Evolutionary conservation across 306 rosid genomes (phyloP).

Genomic region (Gillenia trifoliata): DNA sequence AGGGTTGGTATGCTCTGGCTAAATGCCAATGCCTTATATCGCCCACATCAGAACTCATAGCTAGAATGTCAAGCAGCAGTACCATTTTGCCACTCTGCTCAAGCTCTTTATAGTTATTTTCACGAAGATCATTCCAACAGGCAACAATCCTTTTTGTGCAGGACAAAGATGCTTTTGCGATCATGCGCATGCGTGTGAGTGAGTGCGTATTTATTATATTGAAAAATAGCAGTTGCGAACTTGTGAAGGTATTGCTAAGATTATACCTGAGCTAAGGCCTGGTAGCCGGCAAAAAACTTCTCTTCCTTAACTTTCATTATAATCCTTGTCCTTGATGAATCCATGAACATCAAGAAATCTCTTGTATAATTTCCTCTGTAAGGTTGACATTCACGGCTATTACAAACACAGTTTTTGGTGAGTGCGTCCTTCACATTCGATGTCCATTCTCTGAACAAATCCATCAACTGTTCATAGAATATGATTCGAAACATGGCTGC

Average conservation of each 20-base stretch:
- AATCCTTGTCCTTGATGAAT: slow-evolving; percentile 48
- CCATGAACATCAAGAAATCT: slow-evolving; percentile 95
- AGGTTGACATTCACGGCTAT: slow-evolving; percentile 84
- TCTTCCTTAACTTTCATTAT: slow-evolving; percentile 62
- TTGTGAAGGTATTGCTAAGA: neutral
- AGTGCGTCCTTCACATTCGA: slow-evolving; percentile 92
- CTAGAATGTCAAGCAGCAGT: slow-evolving; percentile 73
- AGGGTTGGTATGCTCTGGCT: slow-evolving; percentile 98
- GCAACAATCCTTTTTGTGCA: slow-evolving; percentile 68
- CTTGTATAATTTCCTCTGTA: slow-evolving; percentile 85
- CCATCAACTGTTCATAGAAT: slow-evolving; percentile 85
- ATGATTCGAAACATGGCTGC: slow-evolving; percentile 98
- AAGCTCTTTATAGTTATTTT: slow-evolving; percentile 62
- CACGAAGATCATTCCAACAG: slow-evolving; percentile 78
- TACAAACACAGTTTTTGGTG: slow-evolving; percentile 96
- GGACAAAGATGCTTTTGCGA: neutral
- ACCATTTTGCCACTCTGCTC: slow-evolving; percentile 97
- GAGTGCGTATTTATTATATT: neutral
- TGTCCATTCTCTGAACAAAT: slow-evolving; percentile 97
- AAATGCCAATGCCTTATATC: slow-evolving; percentile 94
- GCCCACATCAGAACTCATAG: slow-evolving; percentile 75
- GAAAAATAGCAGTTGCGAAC: neutral
- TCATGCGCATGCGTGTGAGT: neutral
- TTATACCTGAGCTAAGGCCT: slow-evolving; percentile 92
- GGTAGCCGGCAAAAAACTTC: slow-evolving; percentile 96